phyloP scores from a whole-genome alignment of 192 early-diverging fungal genomes.

The Podila clonocystis region DNA sequence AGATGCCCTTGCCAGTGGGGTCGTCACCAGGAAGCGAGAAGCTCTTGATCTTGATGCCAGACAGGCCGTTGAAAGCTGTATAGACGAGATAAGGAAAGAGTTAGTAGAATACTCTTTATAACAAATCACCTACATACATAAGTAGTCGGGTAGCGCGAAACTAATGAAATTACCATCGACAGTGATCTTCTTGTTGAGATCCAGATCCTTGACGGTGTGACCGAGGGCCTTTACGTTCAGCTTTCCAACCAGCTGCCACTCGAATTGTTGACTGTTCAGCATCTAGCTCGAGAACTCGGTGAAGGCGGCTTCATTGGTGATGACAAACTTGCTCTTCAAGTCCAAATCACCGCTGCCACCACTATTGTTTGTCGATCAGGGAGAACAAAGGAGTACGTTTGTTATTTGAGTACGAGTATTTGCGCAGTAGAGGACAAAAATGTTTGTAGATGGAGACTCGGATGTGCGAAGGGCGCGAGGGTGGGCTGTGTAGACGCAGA shows the following conservation, averaged over 20 bases:
- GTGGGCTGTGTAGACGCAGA: no score
- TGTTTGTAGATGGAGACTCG: no score
- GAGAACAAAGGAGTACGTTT: no score
- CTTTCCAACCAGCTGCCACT: conserved; percentile 49
- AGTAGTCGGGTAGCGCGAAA: neutral
- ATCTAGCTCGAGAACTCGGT: conserved; percentile 53
- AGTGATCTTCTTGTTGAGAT: conserved; percentile 53
- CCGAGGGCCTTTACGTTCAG: conserved; percentile 46
- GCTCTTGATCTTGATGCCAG: conserved; percentile 45
- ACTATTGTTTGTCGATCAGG: neutral
- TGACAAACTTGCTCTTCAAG: conserved; percentile 18
- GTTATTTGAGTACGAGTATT: no score
- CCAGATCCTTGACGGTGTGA: conserved; percentile 44
- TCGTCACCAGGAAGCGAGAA: conserved; percentile 60
- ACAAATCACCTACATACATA: neutral
- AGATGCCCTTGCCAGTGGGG: conserved; percentile 61
- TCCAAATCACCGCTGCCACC: conserved; percentile 1
- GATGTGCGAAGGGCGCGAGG: no score
- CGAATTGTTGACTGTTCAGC: conserved; percentile 49
- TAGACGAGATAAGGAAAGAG: neutral
- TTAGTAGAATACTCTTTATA: neutral
- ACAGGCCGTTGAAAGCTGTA: conserved; percentile 59
- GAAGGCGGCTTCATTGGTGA: conserved; percentile 47
- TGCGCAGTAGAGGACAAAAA: neutral
- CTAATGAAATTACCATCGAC: conserved; percentile 36